These are phyloP conservation scores for Phytopythium helicoides DNA, from an alignment of 352 stramenopile species.

Conservation along the genomic window DNA sequence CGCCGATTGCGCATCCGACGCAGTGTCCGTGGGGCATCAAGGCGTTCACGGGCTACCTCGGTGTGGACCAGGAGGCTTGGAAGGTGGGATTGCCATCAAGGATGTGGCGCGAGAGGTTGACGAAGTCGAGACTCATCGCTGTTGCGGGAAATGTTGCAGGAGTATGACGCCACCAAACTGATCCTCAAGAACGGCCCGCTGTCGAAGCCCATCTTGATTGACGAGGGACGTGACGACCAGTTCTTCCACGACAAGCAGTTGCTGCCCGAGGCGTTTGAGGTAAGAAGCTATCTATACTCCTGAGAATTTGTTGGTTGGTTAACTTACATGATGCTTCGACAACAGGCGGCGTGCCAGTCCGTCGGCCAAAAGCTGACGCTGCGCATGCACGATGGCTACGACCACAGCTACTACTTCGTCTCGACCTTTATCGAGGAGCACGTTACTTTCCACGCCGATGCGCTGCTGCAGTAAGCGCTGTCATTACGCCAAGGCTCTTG, in stretches of 20 bases:
- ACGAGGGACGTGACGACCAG: constrained; percentile 88
- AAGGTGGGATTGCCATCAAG: constrained; percentile 30
- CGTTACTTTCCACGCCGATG: constrained; percentile 92
- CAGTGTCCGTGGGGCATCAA: constrained; percentile 98
- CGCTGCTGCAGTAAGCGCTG: constrained; percentile 56
- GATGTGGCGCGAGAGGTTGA: not conserved
- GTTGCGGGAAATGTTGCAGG: constrained; percentile 8
- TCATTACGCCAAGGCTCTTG: not conserved
- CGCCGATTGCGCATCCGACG: constrained; percentile 95
- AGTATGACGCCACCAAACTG: constrained; percentile 92
- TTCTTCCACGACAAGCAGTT: constrained; percentile 91
- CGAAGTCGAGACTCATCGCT: not conserved
- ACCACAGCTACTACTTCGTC: constrained; percentile 99
- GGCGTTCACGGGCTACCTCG: constrained; percentile 97
- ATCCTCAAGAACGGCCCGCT: constrained; percentile 67
- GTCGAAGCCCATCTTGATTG: constrained; percentile 80
- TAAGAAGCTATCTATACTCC: constrained; percentile 1
- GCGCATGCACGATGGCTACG: constrained; percentile 90
- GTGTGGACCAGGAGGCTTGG: constrained; percentile 83
- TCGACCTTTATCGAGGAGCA: constrained; percentile 95
- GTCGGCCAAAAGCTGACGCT: constrained; percentile 83
- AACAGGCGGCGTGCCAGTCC: constrained; percentile 62
- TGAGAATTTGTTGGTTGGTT: not conserved
- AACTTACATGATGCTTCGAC: not conserved
- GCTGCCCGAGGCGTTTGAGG: constrained; percentile 88